phyloP scores from a whole-genome alignment of 192 early-diverging fungal genomes.

The Haplosporangium gracile region DNA sequence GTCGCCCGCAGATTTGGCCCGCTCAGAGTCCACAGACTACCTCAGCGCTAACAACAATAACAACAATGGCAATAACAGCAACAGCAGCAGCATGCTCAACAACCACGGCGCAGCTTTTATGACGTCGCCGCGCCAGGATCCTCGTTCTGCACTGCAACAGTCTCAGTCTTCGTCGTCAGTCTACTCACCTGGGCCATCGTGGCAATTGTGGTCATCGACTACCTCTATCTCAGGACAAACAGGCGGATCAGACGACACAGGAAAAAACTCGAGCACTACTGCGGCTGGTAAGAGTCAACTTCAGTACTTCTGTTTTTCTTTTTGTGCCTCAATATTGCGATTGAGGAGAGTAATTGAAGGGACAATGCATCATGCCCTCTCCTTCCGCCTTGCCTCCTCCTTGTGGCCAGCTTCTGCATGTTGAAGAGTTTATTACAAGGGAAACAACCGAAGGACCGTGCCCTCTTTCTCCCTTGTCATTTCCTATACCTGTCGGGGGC shows the following conservation, averaged over 20 bases:
- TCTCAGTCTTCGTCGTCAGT: neutral
- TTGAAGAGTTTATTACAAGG: neutral
- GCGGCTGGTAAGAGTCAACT: neutral
- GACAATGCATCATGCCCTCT: neutral
- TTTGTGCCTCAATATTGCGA: neutral
- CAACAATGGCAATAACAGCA: neutral
- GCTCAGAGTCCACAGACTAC: conserved; percentile 56
- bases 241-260: conserved; percentile 6
- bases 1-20: conserved; percentile 55
- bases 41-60: neutral
- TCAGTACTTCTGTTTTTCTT: neutral
- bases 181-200: conserved; percentile 25
- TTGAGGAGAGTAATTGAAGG: too few species aligned
- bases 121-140: conserved; percentile 8
- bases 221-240: neutral
- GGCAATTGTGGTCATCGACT: conserved; percentile 31
- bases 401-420: neutral
- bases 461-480: neutral
- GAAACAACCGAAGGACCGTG: conserved; percentile 3
- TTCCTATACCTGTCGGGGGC: neutral
- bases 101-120: neutral
- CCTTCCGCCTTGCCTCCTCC: neutral
- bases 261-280: conserved; percentile 7
- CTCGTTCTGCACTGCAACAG: neutral
- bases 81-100: neutral